These are phyloP conservation scores for Phytophthora pistaciae DNA, from an alignment of 352 stramenopile species.

Conservation along the genomic window DNA sequence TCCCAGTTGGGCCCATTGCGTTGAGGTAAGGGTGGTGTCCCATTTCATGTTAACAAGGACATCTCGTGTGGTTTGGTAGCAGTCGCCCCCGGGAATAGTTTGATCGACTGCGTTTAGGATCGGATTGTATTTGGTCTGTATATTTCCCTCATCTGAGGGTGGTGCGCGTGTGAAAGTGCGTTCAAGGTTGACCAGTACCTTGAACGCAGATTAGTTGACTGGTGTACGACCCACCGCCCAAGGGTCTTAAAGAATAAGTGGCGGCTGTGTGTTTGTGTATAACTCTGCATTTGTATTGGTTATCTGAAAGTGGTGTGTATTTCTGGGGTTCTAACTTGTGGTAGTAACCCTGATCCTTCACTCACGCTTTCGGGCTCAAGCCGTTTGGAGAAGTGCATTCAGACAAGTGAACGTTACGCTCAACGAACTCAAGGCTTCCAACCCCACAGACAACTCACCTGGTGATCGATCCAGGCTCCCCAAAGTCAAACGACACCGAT, in stretches of 20 bases:
- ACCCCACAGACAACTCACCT: not conserved
- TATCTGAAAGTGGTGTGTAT: too few species aligned
- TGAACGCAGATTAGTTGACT: too few species aligned
- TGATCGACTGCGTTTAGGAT: not conserved
- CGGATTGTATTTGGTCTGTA: not conserved
- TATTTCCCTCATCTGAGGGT: not conserved
- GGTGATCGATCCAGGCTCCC: not conserved
- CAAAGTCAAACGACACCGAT: not conserved
- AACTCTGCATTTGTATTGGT: too few species aligned
- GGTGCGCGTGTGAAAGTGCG: too few species aligned
- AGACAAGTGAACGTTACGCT: not conserved
- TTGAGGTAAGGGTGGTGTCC: not conserved
- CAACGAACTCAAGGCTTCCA: not conserved
- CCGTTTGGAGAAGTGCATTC: not conserved
- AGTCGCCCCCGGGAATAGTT: not conserved
- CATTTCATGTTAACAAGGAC: not conserved
- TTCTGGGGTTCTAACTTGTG: too few species aligned
- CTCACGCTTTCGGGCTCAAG: too few species aligned
- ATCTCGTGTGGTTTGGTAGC: not conserved
- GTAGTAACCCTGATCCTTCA: too few species aligned
- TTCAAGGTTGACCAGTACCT: too few species aligned
- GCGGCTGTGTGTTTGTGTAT: too few species aligned
- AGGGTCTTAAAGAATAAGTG: too few species aligned
- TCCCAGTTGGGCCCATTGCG: not conserved
- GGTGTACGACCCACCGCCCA: too few species aligned